phyloP scores from a whole-genome alignment of 1,284 basidiomycete genomes.

The Cutaneotrichosporon arboriforme region DNA sequence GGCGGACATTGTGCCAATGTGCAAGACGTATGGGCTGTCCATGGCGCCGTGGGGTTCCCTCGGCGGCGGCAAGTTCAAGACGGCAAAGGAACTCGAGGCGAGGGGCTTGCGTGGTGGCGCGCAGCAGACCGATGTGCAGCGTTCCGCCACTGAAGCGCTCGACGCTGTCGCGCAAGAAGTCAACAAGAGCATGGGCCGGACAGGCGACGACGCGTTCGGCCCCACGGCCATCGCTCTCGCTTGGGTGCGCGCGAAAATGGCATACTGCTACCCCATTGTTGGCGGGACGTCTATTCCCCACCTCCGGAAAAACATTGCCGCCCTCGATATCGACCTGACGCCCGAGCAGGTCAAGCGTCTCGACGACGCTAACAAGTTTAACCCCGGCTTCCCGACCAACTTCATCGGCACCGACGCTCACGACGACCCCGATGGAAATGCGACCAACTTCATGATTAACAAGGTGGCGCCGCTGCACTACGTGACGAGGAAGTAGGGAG shows the following conservation, averaged over 20 bases:
- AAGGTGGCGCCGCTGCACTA: too few species aligned
- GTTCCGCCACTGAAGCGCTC: constrained; percentile 15
- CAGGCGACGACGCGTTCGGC: constrained; percentile 12
- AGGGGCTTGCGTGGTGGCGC: constrained; percentile 16
- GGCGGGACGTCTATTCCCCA: constrained; percentile 43
- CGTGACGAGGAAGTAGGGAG: too few species aligned
- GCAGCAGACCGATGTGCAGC: constrained; percentile 27
- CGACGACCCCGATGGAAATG: neutral
- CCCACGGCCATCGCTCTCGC: constrained; percentile 6
- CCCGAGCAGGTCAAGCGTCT: neutral
- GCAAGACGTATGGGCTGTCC: constrained; percentile 46
- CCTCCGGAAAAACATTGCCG: constrained; percentile 23
- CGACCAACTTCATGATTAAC: neutral
- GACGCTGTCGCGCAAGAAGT: neutral
- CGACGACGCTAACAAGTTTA: neutral
- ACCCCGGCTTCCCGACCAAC: neutral
- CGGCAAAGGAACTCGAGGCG: constrained; percentile 39
- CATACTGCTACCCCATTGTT: constrained; percentile 30
- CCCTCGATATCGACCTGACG: neutral
- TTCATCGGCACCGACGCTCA: neutral
- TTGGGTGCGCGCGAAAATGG: neutral
- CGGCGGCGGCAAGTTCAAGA: constrained; percentile 48
- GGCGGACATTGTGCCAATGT: constrained; percentile 55
- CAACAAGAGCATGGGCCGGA: constrained; percentile 19
- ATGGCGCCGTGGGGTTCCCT: constrained; percentile 46